Evolutionary conservation across 495 filamentous ascomycete genomes (phyloP).

Genomic region (Jackrogersella multiformis): DNA sequence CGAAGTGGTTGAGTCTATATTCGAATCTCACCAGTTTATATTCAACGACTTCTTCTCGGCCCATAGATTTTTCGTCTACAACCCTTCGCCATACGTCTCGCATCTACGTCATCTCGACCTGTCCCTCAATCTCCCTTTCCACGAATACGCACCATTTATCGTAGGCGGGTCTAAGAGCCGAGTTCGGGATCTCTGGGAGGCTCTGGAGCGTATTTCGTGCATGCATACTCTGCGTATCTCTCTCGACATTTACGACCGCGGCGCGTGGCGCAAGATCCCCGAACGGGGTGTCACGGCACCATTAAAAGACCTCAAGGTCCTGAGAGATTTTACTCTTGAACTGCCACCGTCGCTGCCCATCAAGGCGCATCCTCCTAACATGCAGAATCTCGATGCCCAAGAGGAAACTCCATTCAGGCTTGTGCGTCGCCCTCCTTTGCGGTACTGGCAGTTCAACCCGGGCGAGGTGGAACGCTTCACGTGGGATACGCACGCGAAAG

Average conservation of each 20-base stretch:
- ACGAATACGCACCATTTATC: constrained; percentile 40
- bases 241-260: constrained; percentile 46
- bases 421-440: constrained; percentile 35
- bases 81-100: constrained; percentile 29
- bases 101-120: constrained; percentile 42
- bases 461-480: constrained; percentile 44
- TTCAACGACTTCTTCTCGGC: constrained; percentile 46
- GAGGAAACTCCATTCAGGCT: constrained; percentile 32
- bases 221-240: constrained; percentile 42
- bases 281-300: constrained; percentile 26
- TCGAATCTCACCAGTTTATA: constrained; percentile 43
- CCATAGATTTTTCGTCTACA: constrained; percentile 43
- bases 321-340: constrained; percentile 40
- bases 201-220: constrained; percentile 33
- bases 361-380: constrained; percentile 29
- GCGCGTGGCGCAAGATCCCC: constrained; percentile 46
- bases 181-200: constrained; percentile 28
- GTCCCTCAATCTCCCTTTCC: constrained; percentile 42
- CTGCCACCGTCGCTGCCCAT: constrained; percentile 40
- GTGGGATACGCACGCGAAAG: constrained; percentile 41
- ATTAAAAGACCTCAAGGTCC: constrained; percentile 29
- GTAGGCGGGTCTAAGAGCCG: constrained; percentile 18
- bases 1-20: constrained; percentile 43
- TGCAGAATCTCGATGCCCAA: constrained; percentile 25
- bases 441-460: constrained; percentile 46